Conservation (phyloP, 139 green algal species). For the Coccomyxa sp. region DNA sequence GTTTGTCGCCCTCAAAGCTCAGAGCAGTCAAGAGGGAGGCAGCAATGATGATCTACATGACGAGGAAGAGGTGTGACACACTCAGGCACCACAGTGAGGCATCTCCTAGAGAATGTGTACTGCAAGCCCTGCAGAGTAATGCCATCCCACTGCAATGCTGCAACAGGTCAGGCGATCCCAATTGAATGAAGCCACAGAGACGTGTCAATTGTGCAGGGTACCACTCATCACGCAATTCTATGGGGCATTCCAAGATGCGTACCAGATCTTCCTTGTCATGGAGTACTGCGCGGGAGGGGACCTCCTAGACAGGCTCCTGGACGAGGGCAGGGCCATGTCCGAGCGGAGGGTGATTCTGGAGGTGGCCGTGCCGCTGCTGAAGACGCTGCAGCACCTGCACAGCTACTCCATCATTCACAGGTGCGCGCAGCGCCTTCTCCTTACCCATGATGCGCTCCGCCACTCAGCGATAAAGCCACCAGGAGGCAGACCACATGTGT, state of each 20-base stretch:
- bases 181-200: neutral
- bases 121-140: too few relatives aligned
- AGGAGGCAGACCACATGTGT: neutral
- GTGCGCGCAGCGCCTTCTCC: neutral
- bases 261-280: slow-evolving; percentile 69
- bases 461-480: neutral
- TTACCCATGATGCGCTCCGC: neutral
- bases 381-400: slow-evolving; percentile 48
- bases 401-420: slow-evolving; percentile 60
- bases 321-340: slow-evolving; percentile 50
- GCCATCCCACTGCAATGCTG: too few relatives aligned
- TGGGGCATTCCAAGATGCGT: slow-evolving; percentile 57
- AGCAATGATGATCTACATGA: slow-evolving; percentile 67
- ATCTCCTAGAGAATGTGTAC: neutral
- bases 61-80: slow-evolving; percentile 36
- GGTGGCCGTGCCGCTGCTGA: slow-evolving; percentile 49
- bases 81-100: neutral
- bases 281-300: slow-evolving; percentile 63
- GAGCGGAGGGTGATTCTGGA: slow-evolving; percentile 40
- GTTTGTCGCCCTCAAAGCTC: slow-evolving; percentile 46
- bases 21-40: slow-evolving; percentile 59
- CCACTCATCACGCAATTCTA: slow-evolving; percentile 45
- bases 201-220: slow-evolving; percentile 28
- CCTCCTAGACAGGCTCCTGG: slow-evolving; percentile 60
- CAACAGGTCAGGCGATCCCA: too few relatives aligned